phyloP scores from a whole-genome alignment of 2,329 filamentous ascomycete genomes.

The Penicillium sp. region DNA sequence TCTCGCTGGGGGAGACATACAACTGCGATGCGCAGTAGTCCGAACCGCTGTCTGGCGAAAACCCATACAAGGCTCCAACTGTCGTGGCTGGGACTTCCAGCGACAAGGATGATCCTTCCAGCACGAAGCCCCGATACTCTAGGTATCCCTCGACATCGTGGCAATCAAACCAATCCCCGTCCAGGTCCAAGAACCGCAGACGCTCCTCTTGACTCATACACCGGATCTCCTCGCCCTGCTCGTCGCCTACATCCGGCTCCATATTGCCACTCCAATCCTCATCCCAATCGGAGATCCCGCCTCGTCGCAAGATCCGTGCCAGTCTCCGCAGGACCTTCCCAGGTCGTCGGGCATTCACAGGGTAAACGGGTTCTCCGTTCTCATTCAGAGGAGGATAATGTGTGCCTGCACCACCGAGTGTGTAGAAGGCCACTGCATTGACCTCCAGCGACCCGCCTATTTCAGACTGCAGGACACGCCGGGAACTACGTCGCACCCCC shows the following conservation, averaged over 20 bases:
- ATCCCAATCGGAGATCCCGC: constrained; percentile 26
- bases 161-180: constrained; percentile 75
- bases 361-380: constrained; percentile 39
- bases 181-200: constrained; percentile 59
- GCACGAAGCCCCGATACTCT: constrained; percentile 30
- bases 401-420: constrained; percentile 66
- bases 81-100: constrained; percentile 24
- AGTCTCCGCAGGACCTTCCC: constrained; percentile 27
- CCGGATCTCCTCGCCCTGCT: constrained; percentile 5
- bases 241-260: constrained; percentile 8
- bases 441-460: constrained; percentile 24
- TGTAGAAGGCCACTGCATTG: constrained; percentile 26
- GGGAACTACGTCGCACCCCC: constrained; percentile 16
- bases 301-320: constrained; percentile 17
- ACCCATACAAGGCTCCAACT: constrained; percentile 13
- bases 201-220: constrained; percentile 27
- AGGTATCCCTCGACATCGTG: constrained; percentile 78
- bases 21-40: constrained; percentile 8
- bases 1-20: constrained; percentile 10
- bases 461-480: constrained; percentile 19
- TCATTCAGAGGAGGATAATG: constrained; percentile 56
- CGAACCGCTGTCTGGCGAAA: constrained; percentile 10
- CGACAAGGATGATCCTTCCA: constrained; percentile 33
- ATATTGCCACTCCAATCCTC: constrained; percentile 26
- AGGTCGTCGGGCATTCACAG: constrained; percentile 32